Conservation (phyloP, 1,139 yeast genomes). For the Kodamaea sp. region DNA sequence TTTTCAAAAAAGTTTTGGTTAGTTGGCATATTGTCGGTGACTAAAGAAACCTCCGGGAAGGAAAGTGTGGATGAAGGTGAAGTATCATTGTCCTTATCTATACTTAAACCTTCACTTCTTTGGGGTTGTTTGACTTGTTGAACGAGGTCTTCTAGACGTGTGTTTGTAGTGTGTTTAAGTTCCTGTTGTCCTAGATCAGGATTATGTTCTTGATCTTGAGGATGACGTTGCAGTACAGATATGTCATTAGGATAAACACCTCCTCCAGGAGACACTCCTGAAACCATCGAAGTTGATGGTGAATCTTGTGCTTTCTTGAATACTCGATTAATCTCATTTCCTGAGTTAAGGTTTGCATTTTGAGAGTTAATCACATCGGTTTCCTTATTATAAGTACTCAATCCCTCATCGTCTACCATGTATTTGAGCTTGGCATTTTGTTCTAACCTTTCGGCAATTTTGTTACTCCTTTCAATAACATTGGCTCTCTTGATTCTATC, state of each 20-base stretch:
- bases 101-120: conserved; percentile 6
- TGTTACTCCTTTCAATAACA: conserved; percentile 40
- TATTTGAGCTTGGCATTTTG: conserved; percentile 17
- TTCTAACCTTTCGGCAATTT: conserved; percentile 40
- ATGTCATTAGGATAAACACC: conserved; percentile 16
- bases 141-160: conserved; percentile 32
- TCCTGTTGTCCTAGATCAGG: neutral
- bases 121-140: conserved; percentile 25
- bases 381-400: conserved; percentile 1
- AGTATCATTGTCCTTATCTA: conserved; percentile 21
- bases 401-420: conserved; percentile 1
- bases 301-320: conserved; percentile 9
- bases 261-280: conserved; percentile 35
- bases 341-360: neutral
- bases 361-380: neutral
- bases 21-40: conserved; percentile 42
- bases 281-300: conserved; percentile 15
- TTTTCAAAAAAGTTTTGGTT: conserved; percentile 43
- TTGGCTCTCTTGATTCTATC: conserved; percentile 43
- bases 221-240: neutral
- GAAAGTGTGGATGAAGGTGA: conserved; percentile 43
- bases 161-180: neutral
- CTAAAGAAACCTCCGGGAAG: conserved; percentile 46
- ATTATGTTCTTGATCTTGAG: neutral
- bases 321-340: neutral